Conservation (phyloP, 1,139 yeast genomes). For the Eremothecium gossypii region DNA sequence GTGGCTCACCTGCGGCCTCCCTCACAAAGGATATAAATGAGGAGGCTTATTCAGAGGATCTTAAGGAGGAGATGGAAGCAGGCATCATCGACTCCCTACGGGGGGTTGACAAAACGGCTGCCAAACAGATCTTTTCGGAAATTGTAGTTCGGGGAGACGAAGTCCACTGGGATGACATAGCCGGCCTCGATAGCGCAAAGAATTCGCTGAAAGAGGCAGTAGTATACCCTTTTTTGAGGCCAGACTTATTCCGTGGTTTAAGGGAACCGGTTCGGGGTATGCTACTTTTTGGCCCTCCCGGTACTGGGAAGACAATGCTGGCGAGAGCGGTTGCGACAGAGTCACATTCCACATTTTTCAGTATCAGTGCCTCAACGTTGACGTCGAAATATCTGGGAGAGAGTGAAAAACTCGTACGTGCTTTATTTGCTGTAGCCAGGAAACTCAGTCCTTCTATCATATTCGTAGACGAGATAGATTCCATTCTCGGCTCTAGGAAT, state of each 20-base stretch:
- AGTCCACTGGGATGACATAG: constrained; percentile 95
- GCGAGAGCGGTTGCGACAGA: constrained; percentile 98
- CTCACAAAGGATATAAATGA: neutral
- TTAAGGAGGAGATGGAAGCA: constrained; percentile 30
- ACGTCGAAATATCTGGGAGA: constrained; percentile 92
- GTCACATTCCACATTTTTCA: constrained; percentile 86
- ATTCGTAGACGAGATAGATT: constrained; percentile 94
- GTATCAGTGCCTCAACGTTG: constrained; percentile 84
- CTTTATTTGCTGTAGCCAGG: constrained; percentile 76
- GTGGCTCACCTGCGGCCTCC: neutral
- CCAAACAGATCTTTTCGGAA: constrained; percentile 80
- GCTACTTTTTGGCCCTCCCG: constrained; percentile 96
- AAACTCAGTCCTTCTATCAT: constrained; percentile 88
- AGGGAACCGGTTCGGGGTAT: constrained; percentile 96
- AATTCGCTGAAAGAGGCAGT: constrained; percentile 90
- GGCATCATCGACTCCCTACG: constrained; percentile 32
- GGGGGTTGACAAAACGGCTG: constrained; percentile 56
- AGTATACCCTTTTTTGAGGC: constrained; percentile 89
- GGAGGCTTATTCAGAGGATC: neutral
- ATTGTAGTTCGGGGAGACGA: constrained; percentile 92
- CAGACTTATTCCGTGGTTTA: constrained; percentile 83
- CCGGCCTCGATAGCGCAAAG: constrained; percentile 87
- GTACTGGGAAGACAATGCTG: constrained; percentile 96
- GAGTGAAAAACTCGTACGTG: constrained; percentile 86
- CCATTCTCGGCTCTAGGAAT: constrained; percentile 71